Conservation (phyloP, 1,139 yeast genomes). For the Yamadazyma sp. region DNA sequence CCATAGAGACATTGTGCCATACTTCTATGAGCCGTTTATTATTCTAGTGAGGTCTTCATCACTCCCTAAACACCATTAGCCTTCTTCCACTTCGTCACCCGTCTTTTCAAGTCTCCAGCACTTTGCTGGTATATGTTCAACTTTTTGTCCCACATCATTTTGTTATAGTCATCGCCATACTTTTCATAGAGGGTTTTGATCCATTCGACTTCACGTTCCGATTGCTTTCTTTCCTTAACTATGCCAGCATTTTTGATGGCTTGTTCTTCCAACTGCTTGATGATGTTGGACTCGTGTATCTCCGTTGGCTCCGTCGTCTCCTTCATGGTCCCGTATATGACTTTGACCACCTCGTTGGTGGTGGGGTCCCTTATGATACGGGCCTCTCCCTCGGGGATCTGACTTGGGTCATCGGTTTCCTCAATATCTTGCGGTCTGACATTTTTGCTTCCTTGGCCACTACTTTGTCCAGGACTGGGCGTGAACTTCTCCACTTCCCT, state of each 20-base stretch:
- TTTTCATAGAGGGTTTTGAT: slow-evolving; percentile 61
- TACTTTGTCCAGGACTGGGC: slow-evolving; percentile 11
- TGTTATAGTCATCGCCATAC: slow-evolving; percentile 84
- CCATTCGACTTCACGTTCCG: slow-evolving; percentile 80
- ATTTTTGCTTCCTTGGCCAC: slow-evolving; percentile 26
- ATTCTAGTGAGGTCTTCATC: no score
- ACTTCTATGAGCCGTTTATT: no score
- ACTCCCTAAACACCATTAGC: slow-evolving; percentile 21
- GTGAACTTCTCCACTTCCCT: slow-evolving; percentile 31
- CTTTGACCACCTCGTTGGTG: slow-evolving; percentile 65
- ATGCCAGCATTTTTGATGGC: slow-evolving; percentile 53
- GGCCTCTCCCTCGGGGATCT: slow-evolving; percentile 80
- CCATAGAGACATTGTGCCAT: no score
- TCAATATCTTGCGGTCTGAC: slow-evolving; percentile 38
- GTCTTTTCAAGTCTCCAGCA: slow-evolving; percentile 76
- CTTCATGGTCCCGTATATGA: slow-evolving; percentile 69
- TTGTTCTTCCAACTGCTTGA: slow-evolving; percentile 66
- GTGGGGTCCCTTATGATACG: slow-evolving; percentile 69
- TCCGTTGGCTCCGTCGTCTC: slow-evolving; percentile 19
- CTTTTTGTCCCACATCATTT: slow-evolving; percentile 90
- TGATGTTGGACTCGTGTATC: slow-evolving; percentile 46
- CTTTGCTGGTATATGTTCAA: slow-evolving; percentile 81
- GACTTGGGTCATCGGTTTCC: slow-evolving; percentile 50
- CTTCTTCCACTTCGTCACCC: slow-evolving; percentile 68
- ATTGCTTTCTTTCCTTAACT: slow-evolving; percentile 54